Conservation (phyloP, 306 rosid species). For the Dalbergia oliveri region DNA sequence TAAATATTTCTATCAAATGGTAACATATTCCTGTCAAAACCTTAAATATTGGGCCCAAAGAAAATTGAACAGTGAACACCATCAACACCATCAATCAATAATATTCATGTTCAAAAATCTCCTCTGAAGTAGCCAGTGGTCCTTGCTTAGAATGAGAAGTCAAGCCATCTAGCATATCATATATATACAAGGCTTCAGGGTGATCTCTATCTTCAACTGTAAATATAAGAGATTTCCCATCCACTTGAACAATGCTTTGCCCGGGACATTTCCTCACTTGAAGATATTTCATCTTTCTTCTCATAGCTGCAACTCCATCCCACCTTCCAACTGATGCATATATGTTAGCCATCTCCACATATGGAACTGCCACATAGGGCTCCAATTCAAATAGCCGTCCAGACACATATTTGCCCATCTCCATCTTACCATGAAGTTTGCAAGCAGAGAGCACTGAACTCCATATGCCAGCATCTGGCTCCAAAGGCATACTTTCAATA, state of each 20-base stretch:
- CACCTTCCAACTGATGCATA: constrained; percentile 74
- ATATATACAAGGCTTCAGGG: constrained; percentile 57
- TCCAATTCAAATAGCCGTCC: constrained; percentile 59
- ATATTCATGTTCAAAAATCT: constrained; percentile 24
- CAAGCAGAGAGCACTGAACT: constrained; percentile 72
- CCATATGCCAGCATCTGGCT: constrained; percentile 76
- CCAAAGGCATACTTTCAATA: constrained; percentile 60
- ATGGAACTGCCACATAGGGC: constrained; percentile 61
- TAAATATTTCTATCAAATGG: too few species aligned
- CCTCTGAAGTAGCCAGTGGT: constrained; percentile 20
- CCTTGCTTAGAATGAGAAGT: constrained; percentile 52
- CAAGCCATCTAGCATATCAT: constrained; percentile 56
- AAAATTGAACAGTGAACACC: neutral
- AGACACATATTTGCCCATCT: constrained; percentile 57
- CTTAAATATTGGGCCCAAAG: neutral
- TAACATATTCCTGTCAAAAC: too few species aligned
- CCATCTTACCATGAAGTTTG: constrained; percentile 62
- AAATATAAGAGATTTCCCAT: constrained; percentile 58
- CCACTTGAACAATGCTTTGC: constrained; percentile 67
- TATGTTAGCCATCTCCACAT: constrained; percentile 73
- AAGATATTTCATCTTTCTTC: constrained; percentile 65
- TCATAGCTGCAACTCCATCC: constrained; percentile 68
- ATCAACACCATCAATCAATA: neutral
- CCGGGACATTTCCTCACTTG: constrained; percentile 67
- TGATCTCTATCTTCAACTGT: constrained; percentile 70